These are phyloP conservation scores for Pulveroboletus ravenelii DNA, from an alignment of 768 basidiomycete species.

Conservation along the genomic window DNA sequence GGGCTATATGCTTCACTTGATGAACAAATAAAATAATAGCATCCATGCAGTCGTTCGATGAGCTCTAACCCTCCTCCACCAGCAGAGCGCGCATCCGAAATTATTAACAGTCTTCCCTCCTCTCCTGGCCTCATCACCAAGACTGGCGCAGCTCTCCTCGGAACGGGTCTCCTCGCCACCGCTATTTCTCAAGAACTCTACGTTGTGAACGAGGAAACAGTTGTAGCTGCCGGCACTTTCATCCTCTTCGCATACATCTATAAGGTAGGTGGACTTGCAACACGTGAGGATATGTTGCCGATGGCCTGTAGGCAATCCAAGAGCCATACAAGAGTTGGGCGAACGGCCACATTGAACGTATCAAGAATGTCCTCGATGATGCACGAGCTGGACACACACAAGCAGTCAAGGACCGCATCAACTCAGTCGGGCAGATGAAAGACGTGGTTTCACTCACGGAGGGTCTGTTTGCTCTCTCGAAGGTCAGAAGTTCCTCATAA, in stretches of 20 bases:
- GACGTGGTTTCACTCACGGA: constrained; percentile 91
- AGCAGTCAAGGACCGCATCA: constrained; percentile 90
- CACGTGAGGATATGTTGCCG: background rate
- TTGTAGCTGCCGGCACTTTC: constrained; percentile 78
- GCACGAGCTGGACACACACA: constrained; percentile 88
- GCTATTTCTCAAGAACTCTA: constrained; percentile 98
- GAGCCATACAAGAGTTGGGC: constrained; percentile 95
- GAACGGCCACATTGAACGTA: constrained; percentile 76
- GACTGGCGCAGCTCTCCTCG: constrained; percentile 88
- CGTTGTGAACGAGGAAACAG: constrained; percentile 94
- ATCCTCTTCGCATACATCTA: constrained; percentile 81
- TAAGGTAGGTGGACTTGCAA: constrained; percentile 47
- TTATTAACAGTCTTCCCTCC: constrained; percentile 83
- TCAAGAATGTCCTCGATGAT: constrained; percentile 74
- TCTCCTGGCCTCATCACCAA: constrained; percentile 90
- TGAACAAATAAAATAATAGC: constrained; percentile 6
- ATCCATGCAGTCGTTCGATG: constrained; percentile 54
- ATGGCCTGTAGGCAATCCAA: constrained; percentile 52
- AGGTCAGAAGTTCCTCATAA: constrained; percentile 43
- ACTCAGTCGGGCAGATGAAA: constrained; percentile 88
- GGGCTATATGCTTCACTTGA: constrained; percentile 20
- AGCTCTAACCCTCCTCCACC: constrained; percentile 67
- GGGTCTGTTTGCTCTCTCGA: constrained; percentile 86
- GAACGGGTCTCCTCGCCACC: constrained; percentile 81
- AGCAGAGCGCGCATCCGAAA: constrained; percentile 80